phyloP scores from a whole-genome alignment of 1,139 yeast species.

The Yamadazyma atlantica region DNA sequence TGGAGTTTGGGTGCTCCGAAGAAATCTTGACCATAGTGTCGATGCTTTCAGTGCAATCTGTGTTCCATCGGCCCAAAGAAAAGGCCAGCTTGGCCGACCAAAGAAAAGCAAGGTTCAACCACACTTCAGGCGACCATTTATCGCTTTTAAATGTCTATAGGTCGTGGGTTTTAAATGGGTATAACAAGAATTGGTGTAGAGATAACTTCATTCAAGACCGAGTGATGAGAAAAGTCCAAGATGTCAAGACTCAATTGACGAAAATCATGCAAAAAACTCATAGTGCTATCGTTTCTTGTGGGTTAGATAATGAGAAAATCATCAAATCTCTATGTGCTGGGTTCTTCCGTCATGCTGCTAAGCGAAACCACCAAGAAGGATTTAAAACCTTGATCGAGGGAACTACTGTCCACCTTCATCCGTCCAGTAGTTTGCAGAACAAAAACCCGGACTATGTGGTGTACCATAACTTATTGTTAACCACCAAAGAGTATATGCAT shows the following conservation, averaged over 20 bases:
- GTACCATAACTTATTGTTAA: conserved; percentile 78
- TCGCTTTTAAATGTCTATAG: conserved; percentile 80
- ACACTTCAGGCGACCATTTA: conserved; percentile 82
- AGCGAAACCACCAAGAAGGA: conserved; percentile 61
- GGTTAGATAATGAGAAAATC: conserved; percentile 59
- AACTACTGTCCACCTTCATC: conserved; percentile 83
- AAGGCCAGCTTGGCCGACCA: conserved; percentile 75
- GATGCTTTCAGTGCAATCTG: conserved; percentile 85
- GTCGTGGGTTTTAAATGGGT: conserved; percentile 68
- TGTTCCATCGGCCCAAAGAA: conserved; percentile 83
- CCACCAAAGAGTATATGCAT: conserved; percentile 90
- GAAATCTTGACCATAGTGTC: conserved; percentile 85
- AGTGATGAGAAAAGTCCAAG: conserved; percentile 72
- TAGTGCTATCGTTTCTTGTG: conserved; percentile 58
- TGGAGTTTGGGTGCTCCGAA: conserved; percentile 73
- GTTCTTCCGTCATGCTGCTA: conserved; percentile 82
- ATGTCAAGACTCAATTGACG: conserved; percentile 70
- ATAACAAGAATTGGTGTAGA: conserved; percentile 73
- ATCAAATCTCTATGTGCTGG: conserved; percentile 82
- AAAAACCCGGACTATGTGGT: conserved; percentile 77
- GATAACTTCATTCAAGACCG: conserved; percentile 82
- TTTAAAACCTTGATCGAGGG: conserved; percentile 76
- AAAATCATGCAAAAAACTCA: conserved; percentile 59
- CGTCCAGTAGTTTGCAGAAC: conserved; percentile 78
- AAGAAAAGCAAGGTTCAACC: conserved; percentile 71